Evolutionary conservation across 176 grass and related monocot species (phyloP).

Genomic region (Zea luxurians): DNA sequence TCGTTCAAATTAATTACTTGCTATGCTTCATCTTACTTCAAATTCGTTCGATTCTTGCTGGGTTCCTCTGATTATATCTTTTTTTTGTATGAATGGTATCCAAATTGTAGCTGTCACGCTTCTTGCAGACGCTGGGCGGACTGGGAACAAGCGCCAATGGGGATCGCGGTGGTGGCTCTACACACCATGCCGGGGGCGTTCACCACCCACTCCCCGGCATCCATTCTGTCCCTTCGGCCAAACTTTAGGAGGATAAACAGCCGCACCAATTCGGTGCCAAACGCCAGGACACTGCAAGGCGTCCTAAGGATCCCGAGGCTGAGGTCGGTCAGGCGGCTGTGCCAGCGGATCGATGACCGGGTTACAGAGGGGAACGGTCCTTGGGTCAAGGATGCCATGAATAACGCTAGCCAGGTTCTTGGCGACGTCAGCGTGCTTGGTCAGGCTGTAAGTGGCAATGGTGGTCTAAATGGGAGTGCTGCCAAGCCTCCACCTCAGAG

Average conservation of each 20-base stretch:
- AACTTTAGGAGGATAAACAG: conserved; percentile 34
- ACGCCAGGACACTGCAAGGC: conserved; percentile 29
- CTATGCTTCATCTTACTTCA: neutral
- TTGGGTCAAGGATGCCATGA: conserved; percentile 48
- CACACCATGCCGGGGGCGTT: conserved; percentile 43
- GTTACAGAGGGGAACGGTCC: conserved; percentile 48
- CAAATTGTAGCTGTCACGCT: neutral
- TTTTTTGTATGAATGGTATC: neutral
- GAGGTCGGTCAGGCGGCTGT: conserved; percentile 38
- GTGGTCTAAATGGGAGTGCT: conserved; percentile 33
- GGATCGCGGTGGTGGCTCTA: conserved; percentile 47
- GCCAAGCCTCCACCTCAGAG: conserved; percentile 36
- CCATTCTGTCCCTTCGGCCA: conserved; percentile 31
- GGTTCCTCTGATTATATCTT: neutral
- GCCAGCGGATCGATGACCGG: conserved; percentile 47
- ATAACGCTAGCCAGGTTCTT: conserved; percentile 51
- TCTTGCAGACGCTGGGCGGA: conserved; percentile 47
- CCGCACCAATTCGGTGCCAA: conserved; percentile 7
- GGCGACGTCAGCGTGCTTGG: conserved; percentile 39
- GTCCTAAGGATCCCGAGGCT: conserved; percentile 15
- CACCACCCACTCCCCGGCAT: conserved; percentile 27
- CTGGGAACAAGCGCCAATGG: conserved; percentile 41
- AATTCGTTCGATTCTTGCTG: neutral
- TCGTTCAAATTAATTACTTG: neutral
- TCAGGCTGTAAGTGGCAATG: conserved; percentile 43